Evolutionary conservation across 2,329 filamentous ascomycete genomes (phyloP), one percentile per base, ranked within the genome.

Genomic region (Penicillium sp.): DNA sequence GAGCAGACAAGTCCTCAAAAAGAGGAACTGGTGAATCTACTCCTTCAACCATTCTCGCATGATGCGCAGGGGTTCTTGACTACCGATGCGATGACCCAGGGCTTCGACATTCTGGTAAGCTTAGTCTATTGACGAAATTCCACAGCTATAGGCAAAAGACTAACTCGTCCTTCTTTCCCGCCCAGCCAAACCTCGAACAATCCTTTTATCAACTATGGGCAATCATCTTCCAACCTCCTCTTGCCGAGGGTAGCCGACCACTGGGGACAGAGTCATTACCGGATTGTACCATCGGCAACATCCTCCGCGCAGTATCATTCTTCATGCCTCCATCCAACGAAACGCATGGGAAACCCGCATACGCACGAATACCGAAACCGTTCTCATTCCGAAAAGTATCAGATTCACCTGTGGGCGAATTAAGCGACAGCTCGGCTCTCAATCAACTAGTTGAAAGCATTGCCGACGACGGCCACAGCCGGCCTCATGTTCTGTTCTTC

Each of bases 101-200:
- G 2, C 20, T 26, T 26, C 14, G 31, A 33, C 11, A 6, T 33
- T 33, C 13, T 33, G 31, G 31, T 33, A 33, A 33, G 31, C n/a
- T 11, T 26, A 5, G 14, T 12, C 14, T n/a, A n/a, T n/a, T n/a
- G n/a, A n/a, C n/a, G n/a, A n/a, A n/a, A 22, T 22, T 5, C 18
- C 18, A 22, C 18, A 9, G 18, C 18, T 9, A 22, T 22, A 5
- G 18, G 14, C 10, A 17, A 10, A 2, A 32, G 17, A 17, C 9
- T 20, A 20, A 29, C 6, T 9, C 6, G 9, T 9, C 13, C 27
- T 9, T 29, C 7, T 1, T 15, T 33, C 22, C 14, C 5, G 7
- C n/a, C 13, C n/a, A 33, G 31, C 31, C 31, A 33, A 33, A 33
- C 14, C 6, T 33, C 22, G 31, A 33, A 18, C 31, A 23, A n/a